Evolutionary conservation across 805 yeast genomes (phyloP).

Genomic region (Brettanomyces sp.): DNA sequence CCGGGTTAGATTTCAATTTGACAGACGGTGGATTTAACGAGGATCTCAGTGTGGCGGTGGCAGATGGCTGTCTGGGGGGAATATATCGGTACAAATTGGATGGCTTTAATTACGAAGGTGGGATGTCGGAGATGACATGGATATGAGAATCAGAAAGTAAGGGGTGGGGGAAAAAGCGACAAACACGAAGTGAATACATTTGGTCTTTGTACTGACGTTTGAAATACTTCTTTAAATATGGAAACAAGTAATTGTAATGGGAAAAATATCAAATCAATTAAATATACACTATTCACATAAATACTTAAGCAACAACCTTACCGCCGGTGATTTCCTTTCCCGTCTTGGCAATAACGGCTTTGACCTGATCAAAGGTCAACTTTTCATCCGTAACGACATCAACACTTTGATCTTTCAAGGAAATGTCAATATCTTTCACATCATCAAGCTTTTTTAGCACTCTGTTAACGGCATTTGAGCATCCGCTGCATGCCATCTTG

Average conservation of each 20-base stretch:
- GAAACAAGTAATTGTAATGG: background rate
- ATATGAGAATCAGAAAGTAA: conserved; percentile 1
- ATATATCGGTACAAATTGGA: conserved; percentile 35
- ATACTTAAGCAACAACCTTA: conserved; percentile 32
- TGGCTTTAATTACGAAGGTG: conserved; percentile 6
- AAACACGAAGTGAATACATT: too few species aligned
- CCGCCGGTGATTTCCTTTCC: conserved; percentile 79
- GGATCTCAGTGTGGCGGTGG: conserved; percentile 41
- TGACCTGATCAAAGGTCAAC: conserved; percentile 68
- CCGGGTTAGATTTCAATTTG: conserved; percentile 40
- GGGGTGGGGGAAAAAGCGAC: too few species aligned
- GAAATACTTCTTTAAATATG: background rate
- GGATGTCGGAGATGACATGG: conserved; percentile 11
- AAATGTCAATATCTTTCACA: conserved; percentile 61
- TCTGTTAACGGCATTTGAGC: conserved; percentile 78
- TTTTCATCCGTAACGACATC: conserved; percentile 52
- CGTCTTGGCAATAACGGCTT: conserved; percentile 75
- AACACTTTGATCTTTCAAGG: conserved; percentile 75
- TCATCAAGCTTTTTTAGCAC: conserved; percentile 67
- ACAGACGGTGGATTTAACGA: conserved; percentile 36
- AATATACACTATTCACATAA: background rate
- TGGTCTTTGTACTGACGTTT: too few species aligned
- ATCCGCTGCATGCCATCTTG: conserved; percentile 78
- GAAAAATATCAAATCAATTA: background rate
- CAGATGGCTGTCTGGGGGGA: conserved; percentile 51